Evolutionary conservation across 2,329 filamentous ascomycete genomes (phyloP).

Genomic region (Talaromyces sp.): DNA sequence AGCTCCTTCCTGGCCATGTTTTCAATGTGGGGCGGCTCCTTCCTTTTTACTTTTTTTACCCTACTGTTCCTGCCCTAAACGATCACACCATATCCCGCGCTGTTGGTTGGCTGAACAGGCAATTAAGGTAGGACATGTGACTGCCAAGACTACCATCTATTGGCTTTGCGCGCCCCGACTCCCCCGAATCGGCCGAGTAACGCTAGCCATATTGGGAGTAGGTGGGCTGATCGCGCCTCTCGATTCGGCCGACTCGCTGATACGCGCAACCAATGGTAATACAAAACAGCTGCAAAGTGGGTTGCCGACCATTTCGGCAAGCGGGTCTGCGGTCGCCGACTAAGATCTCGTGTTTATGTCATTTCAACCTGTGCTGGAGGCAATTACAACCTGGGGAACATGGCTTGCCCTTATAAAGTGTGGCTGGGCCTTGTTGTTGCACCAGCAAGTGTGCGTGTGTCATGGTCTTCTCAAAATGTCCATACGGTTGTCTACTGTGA

Average conservation of each 20-base stretch:
- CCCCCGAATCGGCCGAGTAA: conserved; percentile 1
- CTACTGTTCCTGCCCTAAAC: neutral
- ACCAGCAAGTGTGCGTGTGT: neutral
- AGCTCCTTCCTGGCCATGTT: neutral
- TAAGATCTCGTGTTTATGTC: neutral
- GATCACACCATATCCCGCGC: neutral
- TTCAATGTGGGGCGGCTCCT: neutral
- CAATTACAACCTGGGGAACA: neutral
- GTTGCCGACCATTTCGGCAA: neutral
- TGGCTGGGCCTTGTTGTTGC: neutral
- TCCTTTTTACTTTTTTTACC: neutral
- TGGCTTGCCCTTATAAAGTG: neutral
- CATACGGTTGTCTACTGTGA: neutral
- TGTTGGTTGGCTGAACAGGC: neutral
- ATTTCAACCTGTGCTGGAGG: neutral
- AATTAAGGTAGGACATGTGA: conserved; percentile 4
- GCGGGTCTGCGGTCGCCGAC: conserved; percentile 1
- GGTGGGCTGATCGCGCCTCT: neutral
- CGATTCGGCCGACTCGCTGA: conserved; percentile 7
- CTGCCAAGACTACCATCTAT: neutral
- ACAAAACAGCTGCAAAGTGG: neutral
- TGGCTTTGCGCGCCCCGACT: neutral
- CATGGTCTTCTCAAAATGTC: neutral
- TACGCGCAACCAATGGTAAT: neutral
- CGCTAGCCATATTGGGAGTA: neutral